phyloP scores from a whole-genome alignment of 2,329 filamentous ascomycete genomes.

The Colletotrichum abscissum region DNA sequence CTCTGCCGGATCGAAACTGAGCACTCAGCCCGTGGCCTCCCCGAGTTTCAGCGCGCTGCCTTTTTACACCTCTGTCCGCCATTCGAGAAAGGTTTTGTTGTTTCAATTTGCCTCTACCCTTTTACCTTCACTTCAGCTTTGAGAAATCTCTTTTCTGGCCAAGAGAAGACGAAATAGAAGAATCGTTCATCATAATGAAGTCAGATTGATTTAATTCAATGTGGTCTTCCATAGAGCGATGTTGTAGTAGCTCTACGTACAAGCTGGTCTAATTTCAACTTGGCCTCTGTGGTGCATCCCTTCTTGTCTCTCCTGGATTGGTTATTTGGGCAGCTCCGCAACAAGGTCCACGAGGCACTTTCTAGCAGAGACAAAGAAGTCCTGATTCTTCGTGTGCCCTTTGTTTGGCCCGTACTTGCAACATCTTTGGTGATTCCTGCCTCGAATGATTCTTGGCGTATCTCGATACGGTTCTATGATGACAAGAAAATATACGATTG shows the following conservation, averaged over 20 bases:
- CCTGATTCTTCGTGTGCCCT: background rate
- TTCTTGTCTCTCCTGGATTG: background rate
- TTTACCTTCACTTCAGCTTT: too few relatives aligned
- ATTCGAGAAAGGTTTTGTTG: background rate
- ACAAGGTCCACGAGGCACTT: background rate
- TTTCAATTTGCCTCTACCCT: too few relatives aligned
- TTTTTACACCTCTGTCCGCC: background rate
- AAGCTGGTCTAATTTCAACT: background rate
- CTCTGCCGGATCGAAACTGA: background rate
- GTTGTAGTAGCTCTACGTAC: background rate
- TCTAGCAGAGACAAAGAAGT: background rate
- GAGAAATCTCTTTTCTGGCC: background rate
- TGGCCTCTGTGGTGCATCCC: background rate
- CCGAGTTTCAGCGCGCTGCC: background rate
- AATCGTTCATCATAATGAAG: background rate
- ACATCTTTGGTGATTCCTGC: background rate
- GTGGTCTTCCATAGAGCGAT: background rate
- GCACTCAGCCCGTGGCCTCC: background rate
- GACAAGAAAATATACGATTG: too few relatives aligned
- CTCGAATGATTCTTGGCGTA: background rate
- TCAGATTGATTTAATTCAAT: too few relatives aligned
- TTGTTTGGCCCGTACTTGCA: background rate
- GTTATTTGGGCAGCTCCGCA: background rate
- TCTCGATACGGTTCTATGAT: too few relatives aligned
- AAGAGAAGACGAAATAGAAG: background rate